Base-by-base conservation (phyloP, 2,329 filamentous ascomycete species). In the Pseudopyricularia javanii region DNA sequence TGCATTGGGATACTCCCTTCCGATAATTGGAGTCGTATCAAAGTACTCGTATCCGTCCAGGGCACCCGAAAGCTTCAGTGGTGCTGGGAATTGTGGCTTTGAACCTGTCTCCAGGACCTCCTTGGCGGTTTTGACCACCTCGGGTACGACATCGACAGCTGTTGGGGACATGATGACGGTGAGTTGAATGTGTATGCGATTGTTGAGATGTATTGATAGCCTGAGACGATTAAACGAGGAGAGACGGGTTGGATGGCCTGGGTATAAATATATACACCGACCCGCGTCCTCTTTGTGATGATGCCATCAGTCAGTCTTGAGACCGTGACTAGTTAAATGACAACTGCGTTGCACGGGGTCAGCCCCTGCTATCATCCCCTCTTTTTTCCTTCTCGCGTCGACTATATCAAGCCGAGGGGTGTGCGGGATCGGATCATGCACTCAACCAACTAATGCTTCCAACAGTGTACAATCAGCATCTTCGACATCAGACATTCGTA, bases 11-110 rank as follows among this genome's bases (percentile, higher is more conserved):
- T 74, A 85, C 60, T 85, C 82, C 7, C 73, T 73, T 4, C 82
- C 82, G 54, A 85, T 83, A 43, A 75, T 66, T 0, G 81, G 81
- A 1, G 81, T 85, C 4, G 76, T 66, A 32, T 85, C 81, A 53
- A 81, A 78, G 2, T 70, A 70, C 56, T 79, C 70, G 55, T 74
- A 78, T 11, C 68, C 54, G 37, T 81, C 71, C 0, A 82, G 67
- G 1, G 64, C 70, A 0, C 78, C 78, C 2, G 70, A 74, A 3
- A 73, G 64, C 62, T 74, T 71, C 7, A 79, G 62, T 0, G 76
- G 75, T 55, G 67, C 35, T 12, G 35, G 35, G 35, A 17, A 40
- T 8, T 40, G 17, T 7, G 35, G 3, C 7, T 40, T 15, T 4
- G 35, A 40, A 2, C 20, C 35, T 5, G 35, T 40, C 35, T 40